phyloP scores from a whole-genome alignment of 1,284 basidiomycete species.

The Cystobasidiaceae sp. region DNA sequence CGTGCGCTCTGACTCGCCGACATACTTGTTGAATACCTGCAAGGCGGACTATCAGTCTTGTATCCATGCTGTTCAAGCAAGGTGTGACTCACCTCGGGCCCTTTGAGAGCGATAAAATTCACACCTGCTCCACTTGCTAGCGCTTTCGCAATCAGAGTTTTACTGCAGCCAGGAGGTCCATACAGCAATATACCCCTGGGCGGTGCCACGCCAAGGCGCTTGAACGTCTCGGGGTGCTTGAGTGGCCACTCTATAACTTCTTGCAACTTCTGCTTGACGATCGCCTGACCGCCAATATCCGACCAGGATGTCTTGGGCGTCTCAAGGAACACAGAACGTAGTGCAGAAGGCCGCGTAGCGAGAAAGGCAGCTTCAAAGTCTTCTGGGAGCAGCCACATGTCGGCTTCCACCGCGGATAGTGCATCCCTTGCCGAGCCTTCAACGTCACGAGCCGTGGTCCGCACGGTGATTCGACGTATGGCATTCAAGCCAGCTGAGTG shows the following conservation, averaged over 20 bases:
- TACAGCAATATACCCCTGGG: constrained; percentile 89
- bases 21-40: constrained; percentile 90
- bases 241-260: constrained; percentile 95
- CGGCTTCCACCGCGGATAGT: constrained; percentile 50
- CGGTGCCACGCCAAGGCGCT: constrained; percentile 76
- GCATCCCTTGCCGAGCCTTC: neutral
- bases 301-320: constrained; percentile 74
- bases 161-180: constrained; percentile 95
- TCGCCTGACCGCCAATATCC: constrained; percentile 81
- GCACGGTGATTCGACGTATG: constrained; percentile 60
- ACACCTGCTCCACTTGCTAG: constrained; percentile 91
- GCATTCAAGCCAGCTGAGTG: constrained; percentile 87
- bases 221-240: constrained; percentile 75
- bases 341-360: constrained; percentile 79
- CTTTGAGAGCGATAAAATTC: constrained; percentile 97
- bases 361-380: constrained; percentile 72
- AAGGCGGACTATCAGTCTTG: neutral
- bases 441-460: neutral
- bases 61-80: neutral
- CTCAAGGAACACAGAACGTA: constrained; percentile 88
- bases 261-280: constrained; percentile 71
- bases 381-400: constrained; percentile 35
- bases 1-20: constrained; percentile 92
- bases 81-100: constrained; percentile 69
- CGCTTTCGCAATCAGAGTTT: constrained; percentile 89